phyloP scores from a whole-genome alignment of 495 filamentous ascomycete genomes.

The Chlorociboria aeruginascens region DNA sequence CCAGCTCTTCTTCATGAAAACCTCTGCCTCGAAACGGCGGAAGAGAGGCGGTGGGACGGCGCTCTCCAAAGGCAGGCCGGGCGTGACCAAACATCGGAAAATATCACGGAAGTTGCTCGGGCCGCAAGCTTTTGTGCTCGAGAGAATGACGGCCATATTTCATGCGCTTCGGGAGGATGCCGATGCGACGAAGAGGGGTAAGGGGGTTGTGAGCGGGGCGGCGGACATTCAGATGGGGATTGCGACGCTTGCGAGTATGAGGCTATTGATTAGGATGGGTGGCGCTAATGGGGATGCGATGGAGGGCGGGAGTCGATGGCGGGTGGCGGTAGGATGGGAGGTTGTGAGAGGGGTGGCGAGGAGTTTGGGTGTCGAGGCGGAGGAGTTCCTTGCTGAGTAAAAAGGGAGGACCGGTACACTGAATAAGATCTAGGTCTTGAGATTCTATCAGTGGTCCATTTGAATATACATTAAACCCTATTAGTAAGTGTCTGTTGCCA shows the following conservation, averaged over 20 bases:
- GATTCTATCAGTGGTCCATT: no score
- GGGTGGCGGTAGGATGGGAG: slow-evolving; percentile 67
- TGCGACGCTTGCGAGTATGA: slow-evolving; percentile 66
- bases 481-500: no score
- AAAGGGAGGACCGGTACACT: no score
- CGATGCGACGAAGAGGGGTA: slow-evolving; percentile 13
- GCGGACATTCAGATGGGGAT: slow-evolving; percentile 61
- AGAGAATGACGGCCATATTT: slow-evolving; percentile 81
- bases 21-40: slow-evolving; percentile 37
- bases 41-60: slow-evolving; percentile 28
- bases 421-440: no score
- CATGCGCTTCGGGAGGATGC: slow-evolving; percentile 64
- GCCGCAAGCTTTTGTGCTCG: slow-evolving; percentile 72
- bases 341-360: slow-evolving; percentile 49
- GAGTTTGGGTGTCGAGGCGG: slow-evolving; percentile 58
- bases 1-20: slow-evolving; percentile 73
- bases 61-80: slow-evolving; percentile 17
- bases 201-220: slow-evolving; percentile 28
- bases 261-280: slow-evolving; percentile 53
- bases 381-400: slow-evolving; percentile 57
- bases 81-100: slow-evolving; percentile 36
- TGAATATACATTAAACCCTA: no score
- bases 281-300: slow-evolving; percentile 42
- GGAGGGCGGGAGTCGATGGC: slow-evolving; percentile 58
- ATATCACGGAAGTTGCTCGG: slow-evolving; percentile 59